Base-by-base conservation (phyloP, 768 basidiomycete genomes). In the Lactifluus subvellereus region DNA sequence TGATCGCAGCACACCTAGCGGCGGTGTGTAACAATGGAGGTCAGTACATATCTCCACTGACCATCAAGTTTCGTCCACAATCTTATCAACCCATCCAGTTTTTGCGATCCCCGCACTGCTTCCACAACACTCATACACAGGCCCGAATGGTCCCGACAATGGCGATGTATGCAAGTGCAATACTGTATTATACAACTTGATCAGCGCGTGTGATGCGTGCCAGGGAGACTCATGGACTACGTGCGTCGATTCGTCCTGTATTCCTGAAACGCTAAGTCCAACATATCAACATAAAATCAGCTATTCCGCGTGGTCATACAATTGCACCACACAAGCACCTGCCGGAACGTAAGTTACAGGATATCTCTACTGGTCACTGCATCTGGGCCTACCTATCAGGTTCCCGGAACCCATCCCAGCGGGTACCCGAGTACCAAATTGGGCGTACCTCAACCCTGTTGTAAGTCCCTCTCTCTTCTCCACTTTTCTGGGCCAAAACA, bases 361-460 rank as follows among this genome's bases (percentile, higher is more conserved):
- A 35, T n/a, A 18, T 50, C 27, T 42, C 7, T 6, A 11, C 30
- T 30, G n/a, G 33, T 18, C n/a, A 40, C 14, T 32, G 20, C 16
- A 40, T 6, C 54, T 47, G 40, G 57, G 27, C n/a, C 7, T 16
- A 38, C 13, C n/a, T 13, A 10, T 14, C 22, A 67, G 64, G 33
- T 64, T 59, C 59, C 56, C 66, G 0, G 1, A 61, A 4, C 32
- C 57, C 9, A 77, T 84, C 51, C 83, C 82, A 14, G 13, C 67
- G 11, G 72, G 64, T n/a, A 78, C 77, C 3, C 69, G 66, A 10
- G 77, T 84, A 6, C 83, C 82, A 6, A 71, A 76, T 47, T 84
- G 79, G 69, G 82, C 83, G 0, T 84, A 80, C 65, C 69, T 76
- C 18, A 71, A 81, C 69, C 74, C 80, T 45, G 68, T 72, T 48